Base-by-base conservation (phyloP, 768 basidiomycete genomes). In the Agaricus subrufescens region DNA sequence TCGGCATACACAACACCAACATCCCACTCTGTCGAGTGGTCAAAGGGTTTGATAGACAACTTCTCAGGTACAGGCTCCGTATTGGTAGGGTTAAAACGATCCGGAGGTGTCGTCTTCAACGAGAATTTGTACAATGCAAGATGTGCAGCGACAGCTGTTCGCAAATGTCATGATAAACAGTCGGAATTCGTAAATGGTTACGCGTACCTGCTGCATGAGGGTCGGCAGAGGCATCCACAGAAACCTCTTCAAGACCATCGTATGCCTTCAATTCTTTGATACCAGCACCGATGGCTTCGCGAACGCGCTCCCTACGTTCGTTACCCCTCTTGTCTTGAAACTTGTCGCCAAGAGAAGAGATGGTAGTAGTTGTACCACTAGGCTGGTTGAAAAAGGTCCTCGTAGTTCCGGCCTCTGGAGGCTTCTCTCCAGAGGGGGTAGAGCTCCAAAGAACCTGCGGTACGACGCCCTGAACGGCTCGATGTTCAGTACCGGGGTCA, bases 101-200 rank as follows among this genome's bases (percentile, higher is more conserved):
- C 88, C 3, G 82, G 80, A 4, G 85, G 83, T 1, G 76, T 75
- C 0, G 91, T 94, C 69, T 92, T 91, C 61, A 94, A 73, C 0
- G 85, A 81, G 65, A 94, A 93, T 60, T 84, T 82, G 70, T 87
- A 91, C 44, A 80, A 64, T 5, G 88, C 87, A 59, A 94, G 75
- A 62, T 90, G 78, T 2, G 92, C 83, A 4, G 85, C 90, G 48
- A 91, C 89, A 44, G 91, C 91, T 87, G 60, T 47, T 58, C 43
- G 58, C 55, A 52, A 10, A 26, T 39, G 27, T 38, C 19, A 15
- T 46, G 38, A 44, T 46, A 5, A 37, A 11, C 43, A 1, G 27
- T n/a, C 39, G 19, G 15, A 30, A 10, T 27, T 14, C 23, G 34
- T 37, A 39, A 53, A 44, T 34, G 34, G 34, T 50, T 42, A 49